phyloP scores from a whole-genome alignment of 129 eudicot genomes.

The Helichrysum umbraculigerum region DNA sequence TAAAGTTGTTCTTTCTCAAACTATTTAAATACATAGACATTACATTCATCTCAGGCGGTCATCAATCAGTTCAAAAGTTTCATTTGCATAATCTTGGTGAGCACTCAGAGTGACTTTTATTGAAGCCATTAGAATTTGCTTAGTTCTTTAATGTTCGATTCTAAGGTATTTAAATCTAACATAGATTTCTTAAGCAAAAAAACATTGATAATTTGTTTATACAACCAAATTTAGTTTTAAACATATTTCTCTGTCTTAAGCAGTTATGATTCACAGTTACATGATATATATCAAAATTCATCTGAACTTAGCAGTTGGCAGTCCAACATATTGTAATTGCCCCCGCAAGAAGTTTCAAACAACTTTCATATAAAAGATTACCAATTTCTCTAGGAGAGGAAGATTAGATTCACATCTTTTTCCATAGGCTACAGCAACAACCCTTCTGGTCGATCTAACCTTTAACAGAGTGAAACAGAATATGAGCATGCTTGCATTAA shows the following conservation, averaged over 20 bases:
- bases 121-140: constrained; percentile 3
- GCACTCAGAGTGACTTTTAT: neutral
- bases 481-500: constrained; percentile 19
- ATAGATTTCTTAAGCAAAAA: neutral
- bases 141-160: constrained; percentile 10
- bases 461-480: constrained; percentile 35
- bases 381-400: constrained; percentile 74
- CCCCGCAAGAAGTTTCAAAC: constrained; percentile 20
- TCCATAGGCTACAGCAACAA: constrained; percentile 80
- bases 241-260: neutral
- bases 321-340: neutral
- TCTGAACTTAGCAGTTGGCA: neutral
- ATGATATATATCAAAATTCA: neutral
- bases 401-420: constrained; percentile 83
- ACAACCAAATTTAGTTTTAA: neutral
- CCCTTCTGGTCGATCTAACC: constrained; percentile 85
- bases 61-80: neutral
- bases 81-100: constrained; percentile 10
- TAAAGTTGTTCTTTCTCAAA: neutral
- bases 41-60: neutral
- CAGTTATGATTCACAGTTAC: neutral
- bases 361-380: constrained; percentile 33
- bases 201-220: neutral
- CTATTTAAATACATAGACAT: neutral
- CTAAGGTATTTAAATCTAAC: neutral